A percentile compares a stretch with the other conserved stretches of the same genome.
These are phyloP conservation scores for Psilocybe subaeruginosa DNA, from an alignment of 768 basidiomycete genomes.

Conservation along the genomic window DNA sequence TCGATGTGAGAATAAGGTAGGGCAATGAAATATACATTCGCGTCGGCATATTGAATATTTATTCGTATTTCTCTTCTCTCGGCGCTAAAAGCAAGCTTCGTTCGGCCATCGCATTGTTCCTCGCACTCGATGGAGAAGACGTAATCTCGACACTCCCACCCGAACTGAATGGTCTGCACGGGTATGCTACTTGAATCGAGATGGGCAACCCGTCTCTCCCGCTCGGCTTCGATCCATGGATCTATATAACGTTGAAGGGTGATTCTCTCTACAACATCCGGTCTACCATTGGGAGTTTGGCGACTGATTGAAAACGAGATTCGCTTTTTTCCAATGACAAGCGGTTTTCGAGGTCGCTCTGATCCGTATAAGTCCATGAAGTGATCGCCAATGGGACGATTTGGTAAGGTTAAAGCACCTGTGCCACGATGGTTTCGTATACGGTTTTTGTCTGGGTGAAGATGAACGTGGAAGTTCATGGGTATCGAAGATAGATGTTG, in stretches of 20 bases:
- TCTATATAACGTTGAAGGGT: slow-evolving; percentile 42
- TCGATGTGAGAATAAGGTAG: slow-evolving; percentile 48
- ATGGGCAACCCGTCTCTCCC: slow-evolving; percentile 30
- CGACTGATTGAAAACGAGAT: slow-evolving; percentile 37
- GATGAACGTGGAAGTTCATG: slow-evolving; percentile 57
- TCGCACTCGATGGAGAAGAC: slow-evolving; percentile 65
- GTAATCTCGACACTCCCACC: slow-evolving; percentile 63
- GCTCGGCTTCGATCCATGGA: slow-evolving; percentile 36
- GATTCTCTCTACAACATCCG: slow-evolving; percentile 42
- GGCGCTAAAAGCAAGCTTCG: slow-evolving; percentile 39
- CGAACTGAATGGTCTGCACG: slow-evolving; percentile 53
- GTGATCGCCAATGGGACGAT: slow-evolving; percentile 33
- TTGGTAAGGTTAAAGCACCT: slow-evolving; percentile 54
- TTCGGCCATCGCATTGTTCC: slow-evolving; percentile 25
- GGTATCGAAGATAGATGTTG: slow-evolving; percentile 25
- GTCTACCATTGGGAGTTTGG: slow-evolving; percentile 21
- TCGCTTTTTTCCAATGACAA: slow-evolving; percentile 33
- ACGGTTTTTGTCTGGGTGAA: slow-evolving; percentile 42
- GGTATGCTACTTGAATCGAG: slow-evolving; percentile 31
- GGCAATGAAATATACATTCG: slow-evolving; percentile 36
- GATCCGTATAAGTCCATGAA: slow-evolving; percentile 45
- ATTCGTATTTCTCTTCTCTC: slow-evolving; percentile 54
- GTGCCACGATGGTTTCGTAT: slow-evolving; percentile 38
- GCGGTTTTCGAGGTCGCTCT: slow-evolving; percentile 2
- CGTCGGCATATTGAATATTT: slow-evolving; percentile 21